These are phyloP conservation scores for Alternaria consortialis DNA, from an alignment of 2,329 filamentous ascomycete species.

Conservation along the genomic window DNA sequence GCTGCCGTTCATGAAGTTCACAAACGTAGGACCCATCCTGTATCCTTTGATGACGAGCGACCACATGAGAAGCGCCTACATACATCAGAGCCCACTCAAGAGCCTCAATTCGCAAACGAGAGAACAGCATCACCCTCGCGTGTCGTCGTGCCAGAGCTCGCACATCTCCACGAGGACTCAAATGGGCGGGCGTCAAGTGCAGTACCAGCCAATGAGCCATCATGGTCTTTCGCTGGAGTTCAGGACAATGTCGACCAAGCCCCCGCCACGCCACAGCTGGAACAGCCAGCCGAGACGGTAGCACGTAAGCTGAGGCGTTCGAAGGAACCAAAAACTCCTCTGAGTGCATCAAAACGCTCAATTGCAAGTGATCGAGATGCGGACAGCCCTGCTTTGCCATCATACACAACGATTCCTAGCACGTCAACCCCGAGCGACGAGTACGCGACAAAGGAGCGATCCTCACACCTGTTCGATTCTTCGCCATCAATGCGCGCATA, in stretches of 20 bases:
- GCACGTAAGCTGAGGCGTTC: slow-evolving; percentile 29
- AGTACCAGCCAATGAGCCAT: slow-evolving; percentile 32
- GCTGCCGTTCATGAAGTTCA: slow-evolving; percentile 26
- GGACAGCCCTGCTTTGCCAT: slow-evolving; percentile 42
- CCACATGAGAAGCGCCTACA: slow-evolving; percentile 48
- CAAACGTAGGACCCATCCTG: slow-evolving; percentile 49
- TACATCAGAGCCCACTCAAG: slow-evolving; percentile 25
- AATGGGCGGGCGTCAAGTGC: slow-evolving; percentile 2
- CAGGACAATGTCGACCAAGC: slow-evolving; percentile 58
- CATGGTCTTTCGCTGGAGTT: slow-evolving; percentile 51
- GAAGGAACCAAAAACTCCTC: slow-evolving; percentile 34
- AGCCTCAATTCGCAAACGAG: slow-evolving; percentile 10
- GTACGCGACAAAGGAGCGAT: slow-evolving; percentile 47
- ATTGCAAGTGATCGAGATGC: slow-evolving; percentile 15
- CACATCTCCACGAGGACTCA: not conserved
- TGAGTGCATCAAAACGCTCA: slow-evolving; percentile 14
- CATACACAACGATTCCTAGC: slow-evolving; percentile 20
- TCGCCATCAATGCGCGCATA: slow-evolving; percentile 49
- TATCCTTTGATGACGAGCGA: slow-evolving; percentile 42
- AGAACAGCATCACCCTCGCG: slow-evolving; percentile 15
- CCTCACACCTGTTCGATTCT: slow-evolving; percentile 49
- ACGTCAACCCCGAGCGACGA: slow-evolving; percentile 42
- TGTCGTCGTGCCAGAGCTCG: slow-evolving; percentile 4
- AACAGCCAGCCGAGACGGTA: slow-evolving; percentile 30
- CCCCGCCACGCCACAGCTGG: slow-evolving; percentile 54